Evolutionary conservation across 2,329 filamentous ascomycete species (phyloP), one percentile per base, ranked within the genome.

Genomic region (Apiospora rasikravindrae): DNA sequence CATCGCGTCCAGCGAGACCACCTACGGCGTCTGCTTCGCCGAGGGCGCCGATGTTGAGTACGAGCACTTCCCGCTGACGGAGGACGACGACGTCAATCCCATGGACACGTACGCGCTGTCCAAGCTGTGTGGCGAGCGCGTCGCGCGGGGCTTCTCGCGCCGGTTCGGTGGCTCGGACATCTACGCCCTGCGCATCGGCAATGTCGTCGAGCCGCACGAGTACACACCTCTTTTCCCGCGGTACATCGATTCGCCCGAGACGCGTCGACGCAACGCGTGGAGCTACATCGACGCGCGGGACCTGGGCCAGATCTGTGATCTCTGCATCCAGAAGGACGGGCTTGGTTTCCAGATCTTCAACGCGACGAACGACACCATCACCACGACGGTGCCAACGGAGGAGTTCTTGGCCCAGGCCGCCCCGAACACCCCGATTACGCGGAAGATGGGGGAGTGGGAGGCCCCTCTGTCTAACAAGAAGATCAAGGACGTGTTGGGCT

Each of bases 271-370:
- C 0, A 90, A 91, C 77, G 89, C 87, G 0, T 92, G 89, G 89
- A 86, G 84, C 29, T 92, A 92, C 77, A 89, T 89, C 29, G 90
- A 92, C 77, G 88, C 88, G 0, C 80, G 89, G 4, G 90, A 92
- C 75, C 78, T 92, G 2, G 90, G 89, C 0, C 87, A 89, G 78
- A 91, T 92, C 71, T 91, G 88, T 76, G 82, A 90, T 74, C 76
- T 88, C 11, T 85, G 83, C 24, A 83, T 91, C 5, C 75, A 84
- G 73, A 88, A 86, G 74, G 84, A 85, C 76, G 88, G 87, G 0
- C 76, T 92, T 13, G 89, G 89, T 0, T 92, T 90, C 75, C 88
- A 91, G 77, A 81, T 91, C 0, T 92, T 91, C 80, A 92, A 92
- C 76, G 89, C 89, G 1, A 90, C 88, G 0, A 92, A 92, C 76